Conservation (phyloP, 768 basidiomycete genomes). For the Pleurotus ostreatus region DNA sequence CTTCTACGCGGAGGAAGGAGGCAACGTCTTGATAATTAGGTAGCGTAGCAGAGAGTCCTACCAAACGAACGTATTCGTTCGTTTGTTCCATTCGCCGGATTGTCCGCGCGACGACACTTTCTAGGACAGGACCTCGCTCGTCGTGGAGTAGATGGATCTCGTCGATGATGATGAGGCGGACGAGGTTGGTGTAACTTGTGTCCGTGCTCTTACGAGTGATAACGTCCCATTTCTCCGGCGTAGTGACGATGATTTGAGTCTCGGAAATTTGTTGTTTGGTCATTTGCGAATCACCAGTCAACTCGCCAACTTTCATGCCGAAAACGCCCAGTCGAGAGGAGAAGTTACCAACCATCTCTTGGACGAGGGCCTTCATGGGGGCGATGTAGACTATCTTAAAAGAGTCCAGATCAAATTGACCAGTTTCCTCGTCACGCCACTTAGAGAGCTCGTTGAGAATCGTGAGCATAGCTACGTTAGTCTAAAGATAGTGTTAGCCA, state of each 20-base stretch:
- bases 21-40: constrained; percentile 99
- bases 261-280: constrained; percentile 96
- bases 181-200: constrained; percentile 94
- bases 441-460: constrained; percentile 90
- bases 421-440: constrained; percentile 78
- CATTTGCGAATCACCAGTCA: constrained; percentile 97
- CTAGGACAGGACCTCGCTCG: constrained; percentile 95
- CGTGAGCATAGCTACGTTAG: constrained; percentile 95
- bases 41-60: constrained; percentile 95
- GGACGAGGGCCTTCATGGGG: constrained; percentile 98
- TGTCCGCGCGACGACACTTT: constrained; percentile 85
- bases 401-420: constrained; percentile 75
- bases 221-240: constrained; percentile 99
- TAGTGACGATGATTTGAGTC: constrained; percentile 97
- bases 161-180: constrained; percentile 94
- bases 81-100: constrained; percentile 95
- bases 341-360: constrained; percentile 98
- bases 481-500: constrained; percentile 43
- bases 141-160: constrained; percentile 98
- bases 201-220: constrained; percentile 98
- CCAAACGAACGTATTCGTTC: constrained; percentile 85
- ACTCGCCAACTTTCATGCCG: constrained; percentile 86
- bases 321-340: constrained; percentile 61
- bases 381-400: constrained; percentile 99
- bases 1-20: constrained; percentile 92